Conservation (phyloP, 1,139 yeast genomes). For the Yamadazyma atmosphaerica region DNA sequence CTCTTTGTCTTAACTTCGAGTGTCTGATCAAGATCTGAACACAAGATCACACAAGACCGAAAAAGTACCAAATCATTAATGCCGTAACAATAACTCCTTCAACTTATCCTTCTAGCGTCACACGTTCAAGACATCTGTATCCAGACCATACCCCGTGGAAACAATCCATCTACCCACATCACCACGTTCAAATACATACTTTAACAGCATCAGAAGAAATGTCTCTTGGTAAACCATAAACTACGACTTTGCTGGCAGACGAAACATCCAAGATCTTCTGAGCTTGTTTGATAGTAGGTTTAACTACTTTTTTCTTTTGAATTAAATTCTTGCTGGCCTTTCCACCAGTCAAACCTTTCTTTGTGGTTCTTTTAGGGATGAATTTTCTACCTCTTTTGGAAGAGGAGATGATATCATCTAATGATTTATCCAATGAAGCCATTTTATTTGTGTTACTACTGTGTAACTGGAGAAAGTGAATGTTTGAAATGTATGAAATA, state of each 20-base stretch:
- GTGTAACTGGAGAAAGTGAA: conserved; percentile 1
- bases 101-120: no score
- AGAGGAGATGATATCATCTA: conserved; percentile 90
- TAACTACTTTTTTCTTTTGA: conserved; percentile 29
- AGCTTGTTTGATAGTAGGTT: conserved; percentile 35
- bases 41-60: no score
- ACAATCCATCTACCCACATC: not conserved
- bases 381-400: conserved; percentile 33
- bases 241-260: conserved; percentile 72
- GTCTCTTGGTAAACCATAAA: conserved; percentile 77
- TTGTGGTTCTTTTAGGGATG: conserved; percentile 22
- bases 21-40: no score
- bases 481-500: not conserved
- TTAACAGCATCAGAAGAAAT: conserved; percentile 74
- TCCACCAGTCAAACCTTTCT: conserved; percentile 15
- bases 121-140: no score
- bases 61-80: no score
- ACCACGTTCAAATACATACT: conserved; percentile 61
- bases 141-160: no score
- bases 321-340: conserved; percentile 18
- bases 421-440: conserved; percentile 74
- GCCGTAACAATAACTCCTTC: no score
- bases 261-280: conserved; percentile 48
- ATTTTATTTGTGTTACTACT: conserved; percentile 5
- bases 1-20: no score